Evolutionary conservation across 352 stramenopile species (phyloP).

Genomic region (Pythium brassicae): DNA sequence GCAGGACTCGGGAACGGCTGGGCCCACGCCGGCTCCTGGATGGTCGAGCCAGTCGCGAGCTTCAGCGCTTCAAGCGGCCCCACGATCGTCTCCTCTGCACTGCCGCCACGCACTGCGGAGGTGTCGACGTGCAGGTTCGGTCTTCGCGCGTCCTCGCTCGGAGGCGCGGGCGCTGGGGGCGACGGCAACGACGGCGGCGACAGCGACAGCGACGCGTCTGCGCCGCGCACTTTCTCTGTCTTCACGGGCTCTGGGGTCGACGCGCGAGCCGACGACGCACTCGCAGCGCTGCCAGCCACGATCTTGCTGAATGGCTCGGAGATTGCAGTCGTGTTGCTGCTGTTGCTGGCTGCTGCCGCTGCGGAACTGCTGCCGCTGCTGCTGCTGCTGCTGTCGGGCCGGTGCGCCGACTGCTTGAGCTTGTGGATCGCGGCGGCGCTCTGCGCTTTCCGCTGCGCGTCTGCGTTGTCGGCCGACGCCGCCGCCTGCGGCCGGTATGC

Average conservation of each 20-base stretch:
- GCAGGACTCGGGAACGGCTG: constrained; percentile 58
- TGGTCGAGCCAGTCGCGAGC: constrained; percentile 54
- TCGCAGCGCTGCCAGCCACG: constrained; percentile 18
- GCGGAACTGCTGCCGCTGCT: constrained; percentile 14
- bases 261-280: constrained; percentile 8
- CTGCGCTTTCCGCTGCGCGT: constrained; percentile 66
- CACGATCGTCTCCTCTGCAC: constrained; percentile 29
- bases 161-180: neutral
- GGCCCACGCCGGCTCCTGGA: constrained; percentile 60
- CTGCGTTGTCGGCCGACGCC: constrained; percentile 17
- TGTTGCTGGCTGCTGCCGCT: constrained; percentile 6
- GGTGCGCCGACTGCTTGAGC: constrained; percentile 32
- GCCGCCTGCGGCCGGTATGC: constrained; percentile 24
- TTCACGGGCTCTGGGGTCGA: constrained; percentile 10
- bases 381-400: constrained; percentile 11
- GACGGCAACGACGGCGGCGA: neutral
- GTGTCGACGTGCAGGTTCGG: constrained; percentile 53
- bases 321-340: constrained; percentile 2
- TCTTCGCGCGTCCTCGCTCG: constrained; percentile 18
- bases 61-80: constrained; percentile 70
- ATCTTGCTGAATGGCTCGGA: constrained; percentile 51
- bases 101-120: constrained; percentile 18
- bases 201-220: neutral
- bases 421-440: constrained; percentile 72
- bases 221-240: constrained; percentile 10